These are phyloP conservation scores for Auxenochlorella pyrenoidosa DNA, from an alignment of 139 green algal species.

Conservation along the genomic window DNA sequence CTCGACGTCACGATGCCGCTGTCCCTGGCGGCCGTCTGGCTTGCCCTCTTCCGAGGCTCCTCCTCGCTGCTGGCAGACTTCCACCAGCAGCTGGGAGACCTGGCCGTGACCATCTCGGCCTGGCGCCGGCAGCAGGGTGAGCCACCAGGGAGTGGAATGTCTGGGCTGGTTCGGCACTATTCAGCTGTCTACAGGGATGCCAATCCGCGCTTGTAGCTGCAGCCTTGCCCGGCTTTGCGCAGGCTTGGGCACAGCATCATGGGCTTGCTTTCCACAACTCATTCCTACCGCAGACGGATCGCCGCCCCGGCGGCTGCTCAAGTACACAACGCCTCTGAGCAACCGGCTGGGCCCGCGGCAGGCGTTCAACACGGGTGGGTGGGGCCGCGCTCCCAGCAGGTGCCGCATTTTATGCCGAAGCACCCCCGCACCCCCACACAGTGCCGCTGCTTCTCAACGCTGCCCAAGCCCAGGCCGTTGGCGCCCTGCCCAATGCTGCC, in stretches of 20 bases:
- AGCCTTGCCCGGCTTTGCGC: not conserved
- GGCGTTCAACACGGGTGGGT: constrained; percentile 32
- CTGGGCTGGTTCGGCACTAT: not conserved
- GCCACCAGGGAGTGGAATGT: not conserved
- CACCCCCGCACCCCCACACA: too few species aligned
- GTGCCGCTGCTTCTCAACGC: too few species aligned
- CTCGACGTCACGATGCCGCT: constrained; percentile 28
- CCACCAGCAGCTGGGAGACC: constrained; percentile 35
- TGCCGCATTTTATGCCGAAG: not conserved
- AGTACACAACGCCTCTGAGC: constrained; percentile 38
- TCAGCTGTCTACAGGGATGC: too few species aligned
- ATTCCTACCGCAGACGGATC: not conserved
- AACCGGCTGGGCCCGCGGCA: constrained; percentile 42
- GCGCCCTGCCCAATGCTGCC: too few species aligned
- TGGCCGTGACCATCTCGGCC: not conserved
- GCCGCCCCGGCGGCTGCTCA: constrained; percentile 13
- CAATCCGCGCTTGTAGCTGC: too few species aligned
- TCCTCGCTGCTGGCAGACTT: constrained; percentile 29
- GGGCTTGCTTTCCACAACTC: too few species aligned
- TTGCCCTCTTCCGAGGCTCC: constrained; percentile 11
- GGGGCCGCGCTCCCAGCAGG: not conserved
- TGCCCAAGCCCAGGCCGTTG: too few species aligned
- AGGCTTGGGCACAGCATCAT: not conserved
- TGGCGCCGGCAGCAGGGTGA: constrained; percentile 36
- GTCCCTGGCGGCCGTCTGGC: constrained; percentile 30